Evolutionary conservation across 2,329 filamentous ascomycete species (phyloP), one percentile per base, ranked within the genome.

Genomic region (Fusarium sp.): DNA sequence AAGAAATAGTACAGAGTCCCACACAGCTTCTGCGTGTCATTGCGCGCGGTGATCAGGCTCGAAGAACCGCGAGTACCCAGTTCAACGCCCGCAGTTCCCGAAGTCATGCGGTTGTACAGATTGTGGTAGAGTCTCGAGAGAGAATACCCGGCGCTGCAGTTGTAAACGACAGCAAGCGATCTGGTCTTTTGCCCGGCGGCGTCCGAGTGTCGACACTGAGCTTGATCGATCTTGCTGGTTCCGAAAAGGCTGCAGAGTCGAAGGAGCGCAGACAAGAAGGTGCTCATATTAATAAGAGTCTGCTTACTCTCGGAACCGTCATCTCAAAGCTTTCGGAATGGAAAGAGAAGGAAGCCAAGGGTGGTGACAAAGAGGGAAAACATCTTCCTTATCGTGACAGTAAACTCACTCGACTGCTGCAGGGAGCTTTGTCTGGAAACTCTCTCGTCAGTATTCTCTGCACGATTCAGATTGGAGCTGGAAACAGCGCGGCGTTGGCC

Each of bases 1-100:
- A 99, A 80, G 96, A 99, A 78, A 99, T 99, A 73, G 96, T 99
- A 31, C 96, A 99, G 80, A 98, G 94, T 73, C 96, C 96, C 3
- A 98, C 96, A 1, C 96, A 99, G 78, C 86, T 99, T 28, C 84
- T 99, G 43, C 89, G 96, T 72, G 96, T 99, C 26, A 99, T 99
- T 78, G 94, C 96, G 38, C 89, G 95, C 57, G 96, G 96, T 75
- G 96, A 99, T 77, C 90, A 97, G 77, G 94, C 94, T 24, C 88
- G 96, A 75, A 87, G 94, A 74, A 97, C 94, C 2, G 94, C 94
- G 60, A 97, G 94, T 78, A 99, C 96, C 0, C 96, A 99, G 76
- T 99, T 97, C 86, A 99, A 99, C 77, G 89, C 94, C 21, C 90
- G 95, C 73, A 98, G 95, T 83, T 99, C 96, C 49, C 93, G 96